phyloP scores from a whole-genome alignment of 495 filamentous ascomycete species.

The Neurospora terricola region DNA sequence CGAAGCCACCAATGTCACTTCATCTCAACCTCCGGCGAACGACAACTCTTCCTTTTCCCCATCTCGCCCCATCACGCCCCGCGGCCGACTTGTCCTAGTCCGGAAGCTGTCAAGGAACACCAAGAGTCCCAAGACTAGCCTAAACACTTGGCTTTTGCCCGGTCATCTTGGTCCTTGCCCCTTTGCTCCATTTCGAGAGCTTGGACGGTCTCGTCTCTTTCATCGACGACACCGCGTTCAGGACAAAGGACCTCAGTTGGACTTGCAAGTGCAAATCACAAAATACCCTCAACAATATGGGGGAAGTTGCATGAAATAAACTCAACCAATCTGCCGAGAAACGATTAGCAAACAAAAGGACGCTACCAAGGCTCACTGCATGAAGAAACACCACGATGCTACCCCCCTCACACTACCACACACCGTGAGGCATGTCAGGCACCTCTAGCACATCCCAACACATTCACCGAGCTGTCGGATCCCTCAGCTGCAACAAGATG shows the following conservation, averaged over 20 bases:
- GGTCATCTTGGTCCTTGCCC: not conserved
- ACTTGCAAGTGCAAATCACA: not conserved
- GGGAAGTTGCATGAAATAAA: not conserved
- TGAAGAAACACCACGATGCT: not conserved
- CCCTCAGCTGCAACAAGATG: not conserved
- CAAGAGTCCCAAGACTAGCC: not conserved
- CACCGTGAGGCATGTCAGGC: not conserved
- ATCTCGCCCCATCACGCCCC: not conserved
- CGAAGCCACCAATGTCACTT: not conserved
- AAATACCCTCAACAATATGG: not conserved
- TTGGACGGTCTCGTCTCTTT: not conserved
- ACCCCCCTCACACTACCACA: not conserved
- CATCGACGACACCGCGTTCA: not conserved
- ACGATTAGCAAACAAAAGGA: not conserved
- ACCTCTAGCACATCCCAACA: not conserved
- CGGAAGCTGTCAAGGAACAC: not conserved
- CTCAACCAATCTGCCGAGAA: not conserved
- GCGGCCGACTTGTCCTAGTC: not conserved
- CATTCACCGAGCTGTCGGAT: not conserved
- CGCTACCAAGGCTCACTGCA: not conserved
- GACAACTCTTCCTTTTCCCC: too few species aligned
- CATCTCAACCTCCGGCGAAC: not conserved
- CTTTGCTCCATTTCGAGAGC: not conserved
- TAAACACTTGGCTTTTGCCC: not conserved
- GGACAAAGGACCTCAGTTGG: not conserved